These are phyloP conservation scores for Ziziphus jujuba DNA, from an alignment of 306 rosid species.

Conservation along the genomic window DNA sequence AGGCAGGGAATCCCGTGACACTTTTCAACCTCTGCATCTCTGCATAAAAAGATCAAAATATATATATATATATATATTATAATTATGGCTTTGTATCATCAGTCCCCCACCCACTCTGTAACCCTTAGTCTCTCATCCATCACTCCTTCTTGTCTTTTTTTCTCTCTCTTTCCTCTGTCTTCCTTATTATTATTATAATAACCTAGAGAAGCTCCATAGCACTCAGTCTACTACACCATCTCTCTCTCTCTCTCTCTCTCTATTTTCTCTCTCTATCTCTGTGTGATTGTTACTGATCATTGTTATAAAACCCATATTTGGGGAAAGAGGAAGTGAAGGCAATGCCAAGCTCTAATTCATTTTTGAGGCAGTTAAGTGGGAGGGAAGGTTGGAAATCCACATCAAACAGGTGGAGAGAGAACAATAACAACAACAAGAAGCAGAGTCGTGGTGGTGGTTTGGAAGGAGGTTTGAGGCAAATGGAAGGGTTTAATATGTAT, in stretches of 20 bases:
- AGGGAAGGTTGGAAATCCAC: conserved; percentile 65
- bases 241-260: conserved; percentile 15
- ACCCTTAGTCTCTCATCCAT: conserved; percentile 3
- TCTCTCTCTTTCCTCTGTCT: conserved; percentile 5
- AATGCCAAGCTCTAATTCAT: conserved; percentile 58
- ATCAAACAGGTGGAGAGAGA: conserved; percentile 57
- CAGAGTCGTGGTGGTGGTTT: conserved; percentile 18
- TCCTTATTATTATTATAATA: conserved; percentile 20
- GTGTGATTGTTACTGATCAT: neutral
- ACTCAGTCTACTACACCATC: neutral
- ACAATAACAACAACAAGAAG: conserved; percentile 29
- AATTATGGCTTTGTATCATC: conserved; percentile 35
- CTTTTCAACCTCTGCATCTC: conserved; percentile 43
- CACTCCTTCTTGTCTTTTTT: neutral
- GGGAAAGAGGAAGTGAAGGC: conserved; percentile 13
- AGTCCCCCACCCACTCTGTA: conserved; percentile 16
- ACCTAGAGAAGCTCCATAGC: neutral
- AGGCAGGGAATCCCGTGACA: conserved; percentile 73
- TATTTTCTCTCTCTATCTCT: neutral
- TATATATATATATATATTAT: too few relatives aligned
- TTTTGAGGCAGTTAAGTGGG: conserved; percentile 61
- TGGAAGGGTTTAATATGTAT: conserved; percentile 58
- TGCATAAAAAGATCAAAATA: conserved; percentile 27
- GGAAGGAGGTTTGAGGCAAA: conserved; percentile 38
- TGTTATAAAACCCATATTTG: conserved; percentile 9